phyloP scores from a whole-genome alignment of 2,329 filamentous ascomycete species.

The Capronia coronata region DNA sequence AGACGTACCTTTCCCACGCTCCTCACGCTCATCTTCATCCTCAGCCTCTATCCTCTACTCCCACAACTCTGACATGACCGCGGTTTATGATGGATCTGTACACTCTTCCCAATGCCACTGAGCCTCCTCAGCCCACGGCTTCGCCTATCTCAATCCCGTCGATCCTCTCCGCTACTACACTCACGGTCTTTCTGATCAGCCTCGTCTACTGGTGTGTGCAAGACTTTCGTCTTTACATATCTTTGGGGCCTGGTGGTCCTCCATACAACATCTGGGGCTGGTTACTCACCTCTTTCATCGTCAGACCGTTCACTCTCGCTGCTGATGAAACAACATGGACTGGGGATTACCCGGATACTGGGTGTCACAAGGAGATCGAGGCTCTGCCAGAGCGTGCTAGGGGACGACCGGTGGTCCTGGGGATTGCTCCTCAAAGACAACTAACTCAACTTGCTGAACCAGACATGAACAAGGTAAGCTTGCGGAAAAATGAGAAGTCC shows the following conservation, averaged over 20 bases:
- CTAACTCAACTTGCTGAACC: conserved; percentile 57
- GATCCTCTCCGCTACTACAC: conserved; percentile 3
- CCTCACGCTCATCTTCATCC: conserved; percentile 2
- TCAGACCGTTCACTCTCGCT: conserved; percentile 21
- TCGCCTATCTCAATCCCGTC: conserved; percentile 9
- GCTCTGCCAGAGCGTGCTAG: conserved; percentile 57
- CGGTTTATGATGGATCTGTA: conserved; percentile 17
- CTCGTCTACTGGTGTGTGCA: conserved; percentile 22
- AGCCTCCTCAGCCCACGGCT: conserved; percentile 13
- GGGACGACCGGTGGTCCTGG: conserved; percentile 59
- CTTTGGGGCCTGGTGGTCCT: conserved; percentile 35
- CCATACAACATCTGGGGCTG: conserved; percentile 36
- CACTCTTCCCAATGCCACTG: conserved; percentile 15
- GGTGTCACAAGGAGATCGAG: conserved; percentile 38
- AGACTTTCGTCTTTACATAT: conserved; percentile 35
- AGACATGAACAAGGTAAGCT: conserved; percentile 38
- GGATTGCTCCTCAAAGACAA: conserved; percentile 77
- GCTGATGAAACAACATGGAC: conserved; percentile 12
- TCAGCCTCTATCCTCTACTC: not conserved
- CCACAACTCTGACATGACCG: not conserved
- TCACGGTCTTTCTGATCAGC: conserved; percentile 6
- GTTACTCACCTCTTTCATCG: conserved; percentile 25
- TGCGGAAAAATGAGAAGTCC: not conserved
- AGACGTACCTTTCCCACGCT: conserved; percentile 3
- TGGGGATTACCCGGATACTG: conserved; percentile 17